Evolutionary conservation across 495 filamentous ascomycete species (phyloP), one percentile per base, ranked within the genome.

Genomic region (Copromyces sp.): DNA sequence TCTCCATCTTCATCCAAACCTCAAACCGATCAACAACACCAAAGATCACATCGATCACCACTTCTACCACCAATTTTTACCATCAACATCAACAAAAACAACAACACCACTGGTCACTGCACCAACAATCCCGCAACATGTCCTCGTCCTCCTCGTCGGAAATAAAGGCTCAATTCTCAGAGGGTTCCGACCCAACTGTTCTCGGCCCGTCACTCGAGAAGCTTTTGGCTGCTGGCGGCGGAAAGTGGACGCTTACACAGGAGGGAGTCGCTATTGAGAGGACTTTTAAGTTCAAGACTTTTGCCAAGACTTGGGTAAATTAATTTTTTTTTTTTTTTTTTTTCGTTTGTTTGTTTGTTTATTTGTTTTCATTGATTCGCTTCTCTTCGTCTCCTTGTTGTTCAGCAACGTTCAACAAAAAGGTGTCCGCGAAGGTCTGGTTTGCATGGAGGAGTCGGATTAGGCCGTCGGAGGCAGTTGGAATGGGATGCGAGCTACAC

Each of bases 241-340:
- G 82, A 37, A 24, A 24, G 24, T 90, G 89, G 89, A 75, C 71
- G 1, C 75, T 91, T 39, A 82, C 80, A 9, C 47, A 75, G n/a
- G 82, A 82, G 72, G 86, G 86, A 32, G 82, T 84, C 74, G 88
- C 86, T 2, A 71, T 91, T 0, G 84, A 90, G 77, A 78, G 88
- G 42, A 82, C 80, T 72, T 90, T 91, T 76, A 84, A 83, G 77
- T 91, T 91, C 79, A 88, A 87, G 81, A 87, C 80, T 4, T 91
- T 91, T 75, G 85, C 84, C 45, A 87, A 85, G 77, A 85, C 87
- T 17, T 91, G 90, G 89, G 88, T 89, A 72, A 77, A 86, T 79
- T 35, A 35, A 14, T 17, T 41, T 72, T n/a, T 71, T 7, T n/a
- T 37, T 39, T 39, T 39, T 29, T 2, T 37, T 37, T 5, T 37